A percentile compares a stretch with the other conserved stretches of the same genome.
Evolutionary conservation across 2,329 filamentous ascomycete species (phyloP).

Genomic region (Phyllosticta citriasiana): DNA sequence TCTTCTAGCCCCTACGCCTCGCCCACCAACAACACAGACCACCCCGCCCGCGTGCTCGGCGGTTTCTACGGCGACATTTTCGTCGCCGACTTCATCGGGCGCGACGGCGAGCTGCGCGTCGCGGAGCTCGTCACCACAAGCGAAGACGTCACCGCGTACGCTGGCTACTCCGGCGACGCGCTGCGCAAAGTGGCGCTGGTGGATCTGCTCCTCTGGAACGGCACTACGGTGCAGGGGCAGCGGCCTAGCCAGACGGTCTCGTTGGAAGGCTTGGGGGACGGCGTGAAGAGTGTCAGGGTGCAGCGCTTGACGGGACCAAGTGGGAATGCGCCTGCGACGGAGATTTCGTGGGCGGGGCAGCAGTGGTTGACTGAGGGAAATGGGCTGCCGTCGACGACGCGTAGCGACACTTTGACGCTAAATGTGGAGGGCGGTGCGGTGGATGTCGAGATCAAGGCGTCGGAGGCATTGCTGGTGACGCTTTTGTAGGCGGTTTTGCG

Average conservation of each 20-base stretch:
- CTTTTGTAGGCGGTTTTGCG: not conserved
- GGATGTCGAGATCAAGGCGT: not conserved
- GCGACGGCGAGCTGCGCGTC: not conserved
- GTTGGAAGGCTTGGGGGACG: not conserved
- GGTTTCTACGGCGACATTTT: slow-evolving; percentile 5
- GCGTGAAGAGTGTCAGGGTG: not conserved
- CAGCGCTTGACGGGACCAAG: not conserved
- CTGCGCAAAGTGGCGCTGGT: not conserved
- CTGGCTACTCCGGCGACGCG: not conserved
- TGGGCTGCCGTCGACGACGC: not conserved
- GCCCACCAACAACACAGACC: not conserved
- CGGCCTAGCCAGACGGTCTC: not conserved
- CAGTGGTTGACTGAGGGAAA: slow-evolving; percentile 4
- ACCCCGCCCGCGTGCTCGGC: not conserved
- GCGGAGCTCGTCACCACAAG: not conserved
- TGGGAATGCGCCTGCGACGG: not conserved
- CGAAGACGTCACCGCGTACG: not conserved
- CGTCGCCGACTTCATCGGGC: slow-evolving; percentile 3
- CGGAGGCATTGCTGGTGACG: slow-evolving; percentile 1
- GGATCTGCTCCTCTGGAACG: not conserved
- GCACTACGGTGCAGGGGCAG: not conserved
- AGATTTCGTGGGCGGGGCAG: not conserved
- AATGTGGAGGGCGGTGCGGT: not conserved
- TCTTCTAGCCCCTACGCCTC: not conserved
- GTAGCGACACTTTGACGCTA: not conserved